Conservation (phyloP, 179 eudicot genomes). For the Spergularia azorica region DNA sequence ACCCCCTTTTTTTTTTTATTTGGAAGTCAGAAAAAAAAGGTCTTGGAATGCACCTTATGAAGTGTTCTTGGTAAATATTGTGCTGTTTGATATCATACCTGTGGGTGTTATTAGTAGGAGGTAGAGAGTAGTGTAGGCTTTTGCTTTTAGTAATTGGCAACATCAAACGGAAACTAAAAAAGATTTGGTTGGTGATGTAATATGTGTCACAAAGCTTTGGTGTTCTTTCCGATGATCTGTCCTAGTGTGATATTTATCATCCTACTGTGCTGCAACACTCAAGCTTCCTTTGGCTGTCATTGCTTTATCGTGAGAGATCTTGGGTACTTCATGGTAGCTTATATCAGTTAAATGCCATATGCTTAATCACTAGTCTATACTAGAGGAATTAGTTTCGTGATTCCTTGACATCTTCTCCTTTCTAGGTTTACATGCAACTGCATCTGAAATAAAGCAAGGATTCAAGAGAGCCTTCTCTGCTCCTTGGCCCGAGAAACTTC, state of each 20-base stretch:
- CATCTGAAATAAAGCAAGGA: slow-evolving; percentile 92
- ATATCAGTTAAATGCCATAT: background rate
- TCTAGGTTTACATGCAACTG: slow-evolving; percentile 59
- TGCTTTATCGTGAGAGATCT: background rate
- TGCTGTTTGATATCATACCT: too few species aligned
- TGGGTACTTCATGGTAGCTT: background rate
- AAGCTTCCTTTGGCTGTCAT: background rate
- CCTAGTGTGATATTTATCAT: too few species aligned
- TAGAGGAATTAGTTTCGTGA: background rate
- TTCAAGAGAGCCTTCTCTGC: slow-evolving; percentile 96
- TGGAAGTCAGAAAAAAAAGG: too few species aligned
- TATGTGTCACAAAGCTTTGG: too few species aligned
- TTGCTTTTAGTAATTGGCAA: too few species aligned
- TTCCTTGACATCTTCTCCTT: background rate
- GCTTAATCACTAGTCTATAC: too few species aligned
- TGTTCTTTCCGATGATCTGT: too few species aligned
- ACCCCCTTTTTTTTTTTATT: background rate
- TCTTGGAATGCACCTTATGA: background rate
- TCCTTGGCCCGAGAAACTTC: slow-evolving; percentile 93
- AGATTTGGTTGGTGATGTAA: too few species aligned
- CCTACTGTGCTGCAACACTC: too few species aligned
- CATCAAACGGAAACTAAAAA: too few species aligned
- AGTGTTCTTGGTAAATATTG: background rate
- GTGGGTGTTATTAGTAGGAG: too few species aligned
- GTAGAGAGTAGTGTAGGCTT: too few species aligned